These are phyloP conservation scores for Lobosporangium transversale DNA, from an alignment of 192 early-diverging fungal genomes.

Conservation along the genomic window DNA sequence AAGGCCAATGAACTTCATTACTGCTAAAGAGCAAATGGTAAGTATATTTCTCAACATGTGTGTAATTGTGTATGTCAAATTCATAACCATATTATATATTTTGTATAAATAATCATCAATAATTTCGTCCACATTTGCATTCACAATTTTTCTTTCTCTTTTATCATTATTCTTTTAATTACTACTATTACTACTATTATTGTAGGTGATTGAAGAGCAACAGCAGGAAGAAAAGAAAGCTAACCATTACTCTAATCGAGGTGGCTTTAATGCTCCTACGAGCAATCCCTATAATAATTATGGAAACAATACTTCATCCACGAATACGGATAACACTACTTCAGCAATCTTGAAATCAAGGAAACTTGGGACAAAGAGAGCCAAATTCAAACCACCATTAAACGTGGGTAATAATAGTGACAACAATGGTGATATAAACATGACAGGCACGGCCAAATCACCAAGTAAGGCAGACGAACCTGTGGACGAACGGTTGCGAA, in stretches of 20 bases:
- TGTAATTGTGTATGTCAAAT: too few relatives aligned
- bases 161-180: too few relatives aligned
- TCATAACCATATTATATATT: too few relatives aligned
- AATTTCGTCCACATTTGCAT: background rate
- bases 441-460: slow-evolving; percentile 4
- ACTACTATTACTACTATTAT: too few relatives aligned
- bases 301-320: background rate
- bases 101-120: background rate
- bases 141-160: too few relatives aligned
- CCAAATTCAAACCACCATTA: slow-evolving; percentile 63
- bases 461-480: slow-evolving; percentile 29
- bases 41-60: background rate
- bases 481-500: slow-evolving; percentile 78
- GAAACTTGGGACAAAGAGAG: slow-evolving; percentile 29
- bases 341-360: slow-evolving; percentile 15
- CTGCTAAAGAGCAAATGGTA: slow-evolving; percentile 42
- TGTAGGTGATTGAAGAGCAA: slow-evolving; percentile 44
- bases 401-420: slow-evolving; percentile 19
- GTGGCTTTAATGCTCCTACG: slow-evolving; percentile 16
- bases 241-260: slow-evolving; percentile 22
- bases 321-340: background rate
- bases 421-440: slow-evolving; percentile 5
- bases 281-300: slow-evolving; percentile 4
- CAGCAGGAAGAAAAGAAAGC: slow-evolving; percentile 22
- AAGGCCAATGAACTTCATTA: slow-evolving; percentile 17